A percentile compares a stretch with the other conserved stretches of the same genome.
These are phyloP conservation scores for Suillus subluteus DNA, from an alignment of 768 basidiomycete species.

Conservation along the genomic window DNA sequence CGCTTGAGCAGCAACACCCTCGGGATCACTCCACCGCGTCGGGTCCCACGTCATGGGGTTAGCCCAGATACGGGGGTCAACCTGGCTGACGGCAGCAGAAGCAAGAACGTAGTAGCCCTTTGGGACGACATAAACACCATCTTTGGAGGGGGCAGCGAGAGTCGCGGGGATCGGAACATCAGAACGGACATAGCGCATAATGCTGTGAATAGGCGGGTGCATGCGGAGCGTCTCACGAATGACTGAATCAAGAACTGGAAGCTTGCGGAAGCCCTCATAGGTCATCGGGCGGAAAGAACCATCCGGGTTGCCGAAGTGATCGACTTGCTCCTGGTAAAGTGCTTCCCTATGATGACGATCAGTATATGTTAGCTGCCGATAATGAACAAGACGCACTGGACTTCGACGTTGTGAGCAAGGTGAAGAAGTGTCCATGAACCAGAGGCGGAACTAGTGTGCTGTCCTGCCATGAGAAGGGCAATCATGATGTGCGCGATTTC, in stretches of 20 bases:
- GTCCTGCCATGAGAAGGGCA: constrained; percentile 98
- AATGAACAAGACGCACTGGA: constrained; percentile 59
- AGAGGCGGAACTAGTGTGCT: constrained; percentile 95
- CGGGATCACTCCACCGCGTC: constrained; percentile 81
- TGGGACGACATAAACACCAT: constrained; percentile 81
- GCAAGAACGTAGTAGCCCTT: constrained; percentile 90
- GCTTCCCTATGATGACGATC: constrained; percentile 55
- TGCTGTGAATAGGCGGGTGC: constrained; percentile 95
- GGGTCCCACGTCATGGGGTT: constrained; percentile 77
- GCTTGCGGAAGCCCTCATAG: constrained; percentile 82
- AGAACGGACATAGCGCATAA: constrained; percentile 89
- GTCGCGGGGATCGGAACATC: constrained; percentile 83
- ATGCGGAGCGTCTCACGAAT: constrained; percentile 93
- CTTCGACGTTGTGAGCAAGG: constrained; percentile 71
- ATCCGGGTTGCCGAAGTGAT: constrained; percentile 76
- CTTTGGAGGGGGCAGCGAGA: constrained; percentile 76
- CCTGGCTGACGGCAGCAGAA: constrained; percentile 84
- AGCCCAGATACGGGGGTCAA: constrained; percentile 85
- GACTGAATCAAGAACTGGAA: constrained; percentile 84
- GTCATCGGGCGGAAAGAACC: constrained; percentile 80
- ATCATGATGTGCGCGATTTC: constrained; percentile 99
- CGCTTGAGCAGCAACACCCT: constrained; percentile 81
- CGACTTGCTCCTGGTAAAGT: constrained; percentile 89
- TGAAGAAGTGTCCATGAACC: constrained; percentile 91
- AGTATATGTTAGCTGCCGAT: background rate